Conservation (phyloP, 2,329 filamentous ascomycete genomes). For the Stemphylium lycopersici region DNA sequence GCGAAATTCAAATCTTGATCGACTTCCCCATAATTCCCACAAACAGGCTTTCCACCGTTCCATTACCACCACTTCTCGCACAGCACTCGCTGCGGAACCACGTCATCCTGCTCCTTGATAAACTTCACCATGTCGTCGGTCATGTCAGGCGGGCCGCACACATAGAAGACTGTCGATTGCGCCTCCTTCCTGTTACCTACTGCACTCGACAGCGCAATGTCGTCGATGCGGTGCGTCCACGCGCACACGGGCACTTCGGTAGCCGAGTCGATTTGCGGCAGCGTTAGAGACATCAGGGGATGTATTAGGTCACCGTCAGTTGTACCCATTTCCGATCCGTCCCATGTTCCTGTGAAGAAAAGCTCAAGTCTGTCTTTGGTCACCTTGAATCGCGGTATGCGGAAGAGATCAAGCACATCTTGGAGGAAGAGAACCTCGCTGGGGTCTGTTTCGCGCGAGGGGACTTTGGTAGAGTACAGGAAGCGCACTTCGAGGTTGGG, state of each 20-base stretch:
- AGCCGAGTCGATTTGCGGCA: slow-evolving; percentile 36
- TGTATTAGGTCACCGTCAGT: slow-evolving; percentile 37
- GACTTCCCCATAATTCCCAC: slow-evolving; percentile 5
- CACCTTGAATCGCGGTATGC: slow-evolving; percentile 32
- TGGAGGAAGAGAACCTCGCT: slow-evolving; percentile 46
- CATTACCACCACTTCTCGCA: slow-evolving; percentile 61
- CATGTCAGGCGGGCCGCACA: slow-evolving; percentile 57
- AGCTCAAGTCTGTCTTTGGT: slow-evolving; percentile 43
- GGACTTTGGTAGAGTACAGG: slow-evolving; percentile 65
- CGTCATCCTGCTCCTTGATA: slow-evolving; percentile 46
- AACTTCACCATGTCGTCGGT: slow-evolving; percentile 55
- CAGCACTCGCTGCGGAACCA: slow-evolving; percentile 50
- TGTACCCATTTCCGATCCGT: slow-evolving; percentile 32
- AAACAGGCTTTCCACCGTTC: background rate
- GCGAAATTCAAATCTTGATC: slow-evolving; percentile 1
- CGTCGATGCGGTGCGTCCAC: slow-evolving; percentile 43
- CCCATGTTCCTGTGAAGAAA: slow-evolving; percentile 46
- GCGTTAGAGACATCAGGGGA: slow-evolving; percentile 41
- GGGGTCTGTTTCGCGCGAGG: slow-evolving; percentile 35
- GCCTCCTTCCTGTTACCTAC: slow-evolving; percentile 47
- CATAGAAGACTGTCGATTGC: slow-evolving; percentile 51
- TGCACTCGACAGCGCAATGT: slow-evolving; percentile 49
- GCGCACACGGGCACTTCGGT: slow-evolving; percentile 40
- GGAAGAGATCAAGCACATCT: slow-evolving; percentile 41
- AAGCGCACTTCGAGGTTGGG: slow-evolving; percentile 58